A percentile compares a stretch with the other conserved stretches of the same genome.
These are phyloP conservation scores for Trichoderma hamatum DNA, from an alignment of 2,329 filamentous ascomycete species.

Conservation along the genomic window DNA sequence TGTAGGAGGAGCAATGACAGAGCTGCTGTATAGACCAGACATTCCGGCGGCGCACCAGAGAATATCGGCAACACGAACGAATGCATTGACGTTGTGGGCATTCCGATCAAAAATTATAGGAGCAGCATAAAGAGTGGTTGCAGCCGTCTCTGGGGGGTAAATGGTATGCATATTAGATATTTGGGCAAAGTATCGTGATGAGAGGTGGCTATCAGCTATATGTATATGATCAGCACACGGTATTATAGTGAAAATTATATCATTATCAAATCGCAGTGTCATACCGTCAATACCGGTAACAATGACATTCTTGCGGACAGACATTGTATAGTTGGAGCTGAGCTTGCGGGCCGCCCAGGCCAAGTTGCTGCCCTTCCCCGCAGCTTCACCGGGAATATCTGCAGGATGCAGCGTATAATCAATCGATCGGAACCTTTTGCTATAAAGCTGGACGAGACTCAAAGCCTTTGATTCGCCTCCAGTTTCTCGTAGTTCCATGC, in stretches of 20 bases:
- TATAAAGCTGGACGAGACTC: slow-evolving; percentile 63
- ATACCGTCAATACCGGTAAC: slow-evolving; percentile 74
- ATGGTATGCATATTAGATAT: slow-evolving; percentile 65
- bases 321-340: slow-evolving; percentile 61
- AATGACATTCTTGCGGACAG: slow-evolving; percentile 61
- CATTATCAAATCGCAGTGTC: slow-evolving; percentile 35
- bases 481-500: slow-evolving; percentile 71
- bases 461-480: slow-evolving; percentile 64
- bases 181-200: slow-evolving; percentile 66
- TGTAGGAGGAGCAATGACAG: slow-evolving; percentile 68
- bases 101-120: slow-evolving; percentile 77
- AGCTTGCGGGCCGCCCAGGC: slow-evolving; percentile 70
- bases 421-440: slow-evolving; percentile 67
- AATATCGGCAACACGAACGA: slow-evolving; percentile 72
- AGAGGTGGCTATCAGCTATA: slow-evolving; percentile 70
- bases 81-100: slow-evolving; percentile 65
- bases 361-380: slow-evolving; percentile 75
- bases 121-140: slow-evolving; percentile 67
- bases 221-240: slow-evolving; percentile 21
- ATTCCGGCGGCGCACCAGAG: slow-evolving; percentile 73
- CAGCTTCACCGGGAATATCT: slow-evolving; percentile 67
- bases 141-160: slow-evolving; percentile 61
- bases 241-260: no score
- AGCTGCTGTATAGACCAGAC: slow-evolving; percentile 67
- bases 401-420: slow-evolving; percentile 68